phyloP scores from a whole-genome alignment of 2,329 filamentous ascomycete genomes.

The Hypoxylon sp. region DNA sequence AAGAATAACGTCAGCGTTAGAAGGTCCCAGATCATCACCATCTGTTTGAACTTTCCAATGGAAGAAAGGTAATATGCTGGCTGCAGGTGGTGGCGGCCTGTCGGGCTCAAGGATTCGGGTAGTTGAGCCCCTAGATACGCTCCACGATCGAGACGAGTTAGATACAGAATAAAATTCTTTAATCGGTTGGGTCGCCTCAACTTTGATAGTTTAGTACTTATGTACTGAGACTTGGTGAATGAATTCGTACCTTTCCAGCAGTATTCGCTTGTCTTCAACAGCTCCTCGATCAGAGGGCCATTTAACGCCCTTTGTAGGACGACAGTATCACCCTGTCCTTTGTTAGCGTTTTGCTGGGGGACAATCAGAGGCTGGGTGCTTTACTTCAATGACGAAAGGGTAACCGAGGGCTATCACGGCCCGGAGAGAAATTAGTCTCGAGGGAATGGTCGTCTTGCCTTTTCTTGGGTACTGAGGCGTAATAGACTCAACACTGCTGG shows the following conservation, averaged over 20 bases:
- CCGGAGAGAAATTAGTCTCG: not conserved
- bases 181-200: constrained; percentile 3
- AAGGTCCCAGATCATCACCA: not conserved
- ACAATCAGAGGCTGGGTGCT: not conserved
- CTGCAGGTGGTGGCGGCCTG: not conserved
- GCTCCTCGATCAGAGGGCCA: not conserved
- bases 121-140: constrained; percentile 2
- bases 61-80: constrained; percentile 7
- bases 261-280: not conserved
- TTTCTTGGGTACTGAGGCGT: constrained; percentile 2
- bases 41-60: constrained; percentile 7
- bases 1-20: constrained; percentile 9
- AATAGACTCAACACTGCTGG: not conserved
- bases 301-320: constrained; percentile 9
- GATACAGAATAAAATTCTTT: not conserved
- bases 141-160: constrained; percentile 1
- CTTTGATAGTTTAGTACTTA: constrained; percentile 2
- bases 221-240: not conserved
- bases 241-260: constrained; percentile 1
- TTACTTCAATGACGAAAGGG: constrained; percentile 6
- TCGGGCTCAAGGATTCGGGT: not conserved
- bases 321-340: constrained; percentile 1
- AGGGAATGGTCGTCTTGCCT: constrained; percentile 12
- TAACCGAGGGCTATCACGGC: constrained; percentile 5
- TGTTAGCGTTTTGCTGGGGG: not conserved